Evolutionary conservation across 2,329 filamentous ascomycete genomes (phyloP).

Genomic region (Cercospora janseana): DNA sequence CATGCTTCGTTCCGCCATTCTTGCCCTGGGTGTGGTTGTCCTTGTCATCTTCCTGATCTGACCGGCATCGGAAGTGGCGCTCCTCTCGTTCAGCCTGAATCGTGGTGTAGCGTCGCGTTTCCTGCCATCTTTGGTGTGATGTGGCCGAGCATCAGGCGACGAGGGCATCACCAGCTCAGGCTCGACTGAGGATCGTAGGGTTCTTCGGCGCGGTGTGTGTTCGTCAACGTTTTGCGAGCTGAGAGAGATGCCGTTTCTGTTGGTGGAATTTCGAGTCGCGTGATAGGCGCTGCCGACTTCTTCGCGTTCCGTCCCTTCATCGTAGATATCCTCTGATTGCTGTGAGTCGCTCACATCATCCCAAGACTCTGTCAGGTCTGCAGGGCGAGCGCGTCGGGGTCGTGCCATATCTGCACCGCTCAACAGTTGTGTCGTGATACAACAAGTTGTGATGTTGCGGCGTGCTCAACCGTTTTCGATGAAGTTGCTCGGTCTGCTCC

Average conservation of each 20-base stretch:
- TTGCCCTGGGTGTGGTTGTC: conserved; percentile 24
- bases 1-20: conserved; percentile 33
- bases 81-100: conserved; percentile 33
- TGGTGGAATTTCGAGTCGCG: conserved; percentile 3
- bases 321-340: conserved; percentile 27
- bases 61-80: conserved; percentile 35
- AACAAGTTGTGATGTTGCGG: too few relatives aligned
- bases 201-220: conserved; percentile 24
- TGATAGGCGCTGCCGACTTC: conserved; percentile 31
- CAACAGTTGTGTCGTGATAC: too few relatives aligned
- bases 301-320: conserved; percentile 32
- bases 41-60: conserved; percentile 28
- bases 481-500: neutral
- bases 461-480: neutral
- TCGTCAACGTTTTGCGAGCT: conserved; percentile 1
- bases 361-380: conserved; percentile 38
- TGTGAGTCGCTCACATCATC: conserved; percentile 34
- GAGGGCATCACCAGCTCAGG: conserved; percentile 48
- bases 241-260: neutral
- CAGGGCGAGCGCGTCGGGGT: conserved; percentile 24
- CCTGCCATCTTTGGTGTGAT: conserved; percentile 18
- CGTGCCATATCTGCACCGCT: conserved; percentile 29
- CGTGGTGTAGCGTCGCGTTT: conserved; percentile 30
- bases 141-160: conserved; percentile 29
- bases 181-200: conserved; percentile 33